Evolutionary conservation across 192 early-diverging fungal species (phyloP).

Genomic region (Rhizoclosmatium globosum): DNA sequence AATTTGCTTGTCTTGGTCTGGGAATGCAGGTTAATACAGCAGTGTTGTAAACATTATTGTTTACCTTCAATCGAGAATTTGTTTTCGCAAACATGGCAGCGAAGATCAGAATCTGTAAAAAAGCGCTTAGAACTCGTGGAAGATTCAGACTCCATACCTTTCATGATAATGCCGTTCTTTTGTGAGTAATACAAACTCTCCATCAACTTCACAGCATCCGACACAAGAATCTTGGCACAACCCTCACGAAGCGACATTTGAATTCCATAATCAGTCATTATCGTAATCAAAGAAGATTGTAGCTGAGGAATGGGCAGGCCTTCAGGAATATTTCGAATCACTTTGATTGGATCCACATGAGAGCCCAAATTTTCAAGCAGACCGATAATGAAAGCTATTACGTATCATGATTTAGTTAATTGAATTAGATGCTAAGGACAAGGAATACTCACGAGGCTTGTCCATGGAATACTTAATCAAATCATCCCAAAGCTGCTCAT

Average conservation of each 20-base stretch:
- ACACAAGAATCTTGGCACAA: constrained; percentile 88
- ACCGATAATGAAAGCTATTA: constrained; percentile 86
- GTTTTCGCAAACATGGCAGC: constrained; percentile 31
- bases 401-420: not conserved
- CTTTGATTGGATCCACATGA: constrained; percentile 81
- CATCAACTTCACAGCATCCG: constrained; percentile 84
- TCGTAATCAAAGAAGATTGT: constrained; percentile 81
- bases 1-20: constrained; percentile 43
- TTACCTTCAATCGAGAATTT: constrained; percentile 43
- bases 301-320: constrained; percentile 84
- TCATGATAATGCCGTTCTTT: not conserved
- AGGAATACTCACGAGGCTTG: constrained; percentile 79
- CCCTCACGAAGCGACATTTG: constrained; percentile 90
- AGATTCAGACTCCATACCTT: not conserved
- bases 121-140: not conserved
- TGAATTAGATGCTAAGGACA: constrained; percentile 9
- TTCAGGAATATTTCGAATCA: constrained; percentile 84
- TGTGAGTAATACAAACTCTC: constrained; percentile 24
- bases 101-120: not conserved
- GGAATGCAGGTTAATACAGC: constrained; percentile 39
- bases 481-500: constrained; percentile 96
- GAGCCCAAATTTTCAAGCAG: constrained; percentile 90
- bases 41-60: constrained; percentile 37
- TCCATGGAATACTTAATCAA: constrained; percentile 91
- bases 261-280: constrained; percentile 91